These are phyloP conservation scores for Trypanosoma vivax DNA, from an alignment of 208 protist species.

Conservation along the genomic window DNA sequence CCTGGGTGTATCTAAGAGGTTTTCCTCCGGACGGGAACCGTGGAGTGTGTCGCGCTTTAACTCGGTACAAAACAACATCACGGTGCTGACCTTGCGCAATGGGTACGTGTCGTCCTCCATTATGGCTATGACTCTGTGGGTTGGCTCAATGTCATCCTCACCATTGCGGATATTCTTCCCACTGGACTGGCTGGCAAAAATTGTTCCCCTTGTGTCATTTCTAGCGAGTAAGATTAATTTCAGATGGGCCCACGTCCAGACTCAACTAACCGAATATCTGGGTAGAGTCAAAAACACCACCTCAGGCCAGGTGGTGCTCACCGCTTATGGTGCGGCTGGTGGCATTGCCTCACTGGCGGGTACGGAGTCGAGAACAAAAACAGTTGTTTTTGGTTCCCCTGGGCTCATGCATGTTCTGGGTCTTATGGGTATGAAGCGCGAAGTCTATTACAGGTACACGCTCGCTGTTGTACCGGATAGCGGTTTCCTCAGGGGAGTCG, in stretches of 20 bases:
- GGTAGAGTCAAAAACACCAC: constrained; percentile 1
- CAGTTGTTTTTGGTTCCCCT: constrained; percentile 49
- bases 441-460: constrained; percentile 44
- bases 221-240: constrained; percentile 38
- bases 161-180: constrained; percentile 67
- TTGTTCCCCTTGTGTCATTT: constrained; percentile 54
- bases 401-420: constrained; percentile 43
- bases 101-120: constrained; percentile 42
- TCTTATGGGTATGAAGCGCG: constrained; percentile 20
- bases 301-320: constrained; percentile 28
- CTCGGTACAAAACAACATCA: constrained; percentile 22
- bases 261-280: constrained; percentile 25
- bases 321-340: constrained; percentile 37
- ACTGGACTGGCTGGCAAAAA: constrained; percentile 29
- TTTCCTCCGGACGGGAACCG: constrained; percentile 16
- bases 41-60: constrained; percentile 45
- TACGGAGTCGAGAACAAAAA: constrained; percentile 22
- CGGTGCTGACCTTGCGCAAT: constrained; percentile 44
- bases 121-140: constrained; percentile 40
- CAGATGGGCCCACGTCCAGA: constrained; percentile 12
- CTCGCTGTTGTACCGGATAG: constrained; percentile 37
- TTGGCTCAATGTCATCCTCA: constrained; percentile 53
- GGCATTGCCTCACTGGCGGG: constrained; percentile 44
- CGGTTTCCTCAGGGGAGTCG: constrained; percentile 43
- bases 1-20: constrained; percentile 21